Base-by-base conservation (phyloP, 768 basidiomycete species). In the Fomitopsis serialis region DNA sequence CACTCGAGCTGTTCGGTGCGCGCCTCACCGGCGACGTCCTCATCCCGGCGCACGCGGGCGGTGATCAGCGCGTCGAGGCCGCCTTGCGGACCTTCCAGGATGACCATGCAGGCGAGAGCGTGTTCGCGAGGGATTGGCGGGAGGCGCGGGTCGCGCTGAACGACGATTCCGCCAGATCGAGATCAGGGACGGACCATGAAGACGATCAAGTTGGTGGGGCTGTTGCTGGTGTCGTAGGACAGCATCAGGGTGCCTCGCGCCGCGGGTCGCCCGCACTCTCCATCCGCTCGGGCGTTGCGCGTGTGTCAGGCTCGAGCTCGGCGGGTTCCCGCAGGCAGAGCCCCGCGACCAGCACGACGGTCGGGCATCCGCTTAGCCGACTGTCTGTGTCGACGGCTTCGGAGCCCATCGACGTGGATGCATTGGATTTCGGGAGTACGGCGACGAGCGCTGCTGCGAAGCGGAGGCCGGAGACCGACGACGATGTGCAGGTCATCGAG, bases 111-210 rank as follows among this genome's bases (percentile, higher is more conserved):
- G 70, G 76, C 0, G 87, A 91, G 60, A 82, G 75, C 54, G 58
- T 89, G 2, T 89, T 88, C 65, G 74, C 77, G 53, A 75, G 88
- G 24, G 89, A 91, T 64, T 91, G 87, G 87, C 74, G 87, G 45
- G 89, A 90, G 67, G 82, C 84, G 2, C 74, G 87, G 48, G 62
- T 83, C 54, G 67, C 73, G 22, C 61, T 73, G 43, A 74, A 77
- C 27, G 62, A 63, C 22, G 71, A 70, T 12, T 21, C 52, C 36
- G 3, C 58, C 59, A 15, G 61, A 56, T 2, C 45, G 43, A 1
- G 64, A 56, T 22, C 58, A 55, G 21, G 72, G 23, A 36, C 52
- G 2, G 60, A 56, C 66, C 34, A 61, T 2, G 60, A 61, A 4
- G 72, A 74, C 42, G 66, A 67, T 15, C 66, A 66, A 0, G 43